phyloP scores from a whole-genome alignment of 352 stramenopile genomes.

The Aphanomyces stellatus region DNA sequence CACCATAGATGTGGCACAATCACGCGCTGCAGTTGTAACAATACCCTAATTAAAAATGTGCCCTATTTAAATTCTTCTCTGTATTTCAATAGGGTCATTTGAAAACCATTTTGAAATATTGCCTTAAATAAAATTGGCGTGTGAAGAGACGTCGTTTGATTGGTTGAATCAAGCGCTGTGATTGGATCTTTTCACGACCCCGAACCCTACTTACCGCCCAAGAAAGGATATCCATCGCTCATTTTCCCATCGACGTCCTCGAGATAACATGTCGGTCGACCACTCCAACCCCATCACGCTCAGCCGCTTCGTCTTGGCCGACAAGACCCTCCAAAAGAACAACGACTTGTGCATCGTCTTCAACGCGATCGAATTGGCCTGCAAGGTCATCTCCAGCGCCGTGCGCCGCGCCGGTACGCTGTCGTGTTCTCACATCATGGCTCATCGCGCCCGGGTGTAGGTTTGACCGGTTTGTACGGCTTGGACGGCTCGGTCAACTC shows the following conservation, averaged over 20 bases:
- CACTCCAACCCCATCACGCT: conserved; percentile 89
- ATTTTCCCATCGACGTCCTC: neutral
- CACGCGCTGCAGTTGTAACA: no score
- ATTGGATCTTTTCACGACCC: neutral
- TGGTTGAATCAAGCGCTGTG: neutral
- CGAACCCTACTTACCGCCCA: neutral
- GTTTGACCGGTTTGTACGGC: conserved; percentile 84
- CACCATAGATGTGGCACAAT: no score
- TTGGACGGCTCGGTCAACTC: conserved; percentile 96
- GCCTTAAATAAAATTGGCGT: neutral
- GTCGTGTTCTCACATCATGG: neutral
- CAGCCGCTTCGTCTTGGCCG: conserved; percentile 88
- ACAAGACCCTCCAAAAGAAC: conserved; percentile 91
- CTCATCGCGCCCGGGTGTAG: neutral
- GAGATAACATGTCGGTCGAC: conserved; percentile 30
- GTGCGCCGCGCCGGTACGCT: conserved; percentile 89
- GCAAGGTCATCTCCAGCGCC: conserved; percentile 96
- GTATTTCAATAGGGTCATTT: neutral
- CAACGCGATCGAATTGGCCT: conserved; percentile 93
- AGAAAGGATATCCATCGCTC: neutral
- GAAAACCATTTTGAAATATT: neutral
- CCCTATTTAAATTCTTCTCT: neutral
- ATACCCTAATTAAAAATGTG: no score
- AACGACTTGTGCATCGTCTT: conserved; percentile 92
- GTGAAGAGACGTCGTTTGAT: neutral